phyloP scores from a whole-genome alignment of 805 yeast genomes.

The Wickerhamomyces strasburgensis region DNA sequence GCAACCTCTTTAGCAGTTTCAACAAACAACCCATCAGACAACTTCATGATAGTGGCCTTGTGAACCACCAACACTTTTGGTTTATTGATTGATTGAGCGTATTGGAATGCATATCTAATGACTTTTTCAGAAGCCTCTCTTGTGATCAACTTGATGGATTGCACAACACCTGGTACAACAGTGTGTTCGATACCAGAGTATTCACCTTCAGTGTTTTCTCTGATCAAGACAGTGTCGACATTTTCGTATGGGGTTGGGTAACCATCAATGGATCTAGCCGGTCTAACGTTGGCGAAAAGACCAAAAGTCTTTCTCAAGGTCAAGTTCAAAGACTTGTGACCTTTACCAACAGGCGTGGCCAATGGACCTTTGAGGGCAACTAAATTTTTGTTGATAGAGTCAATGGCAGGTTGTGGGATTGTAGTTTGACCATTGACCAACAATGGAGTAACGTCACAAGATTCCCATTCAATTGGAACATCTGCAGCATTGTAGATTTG shows the following conservation, averaged over 20 bases:
- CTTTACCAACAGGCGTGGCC: conserved; percentile 98
- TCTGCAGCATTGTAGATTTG: conserved; percentile 89
- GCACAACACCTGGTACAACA: conserved; percentile 97
- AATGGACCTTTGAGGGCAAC: conserved; percentile 97
- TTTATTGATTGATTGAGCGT: conserved; percentile 84
- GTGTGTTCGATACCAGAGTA: conserved; percentile 99
- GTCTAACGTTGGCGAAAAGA: conserved; percentile 95
- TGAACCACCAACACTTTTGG: conserved; percentile 91
- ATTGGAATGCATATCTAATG: conserved; percentile 94
- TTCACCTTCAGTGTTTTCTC: conserved; percentile 99
- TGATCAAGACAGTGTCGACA: conserved; percentile 92
- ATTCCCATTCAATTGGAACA: conserved; percentile 96
- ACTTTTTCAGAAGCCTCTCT: conserved; percentile 95
- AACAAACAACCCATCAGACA: conserved; percentile 95
- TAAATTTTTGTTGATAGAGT: conserved; percentile 85
- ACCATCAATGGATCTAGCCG: conserved; percentile 90
- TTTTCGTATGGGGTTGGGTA: conserved; percentile 75
- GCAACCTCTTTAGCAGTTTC: conserved; percentile 85
- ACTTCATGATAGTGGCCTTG: conserved; percentile 97
- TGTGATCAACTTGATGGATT: conserved; percentile 95
- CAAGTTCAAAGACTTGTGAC: conserved; percentile 95
- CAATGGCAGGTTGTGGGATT: conserved; percentile 87
- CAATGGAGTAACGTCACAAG: conserved; percentile 92
- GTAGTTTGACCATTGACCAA: conserved; percentile 90
- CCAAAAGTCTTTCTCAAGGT: conserved; percentile 96